Conservation (phyloP, 768 basidiomycete genomes). For the Suillus alpinus region DNA sequence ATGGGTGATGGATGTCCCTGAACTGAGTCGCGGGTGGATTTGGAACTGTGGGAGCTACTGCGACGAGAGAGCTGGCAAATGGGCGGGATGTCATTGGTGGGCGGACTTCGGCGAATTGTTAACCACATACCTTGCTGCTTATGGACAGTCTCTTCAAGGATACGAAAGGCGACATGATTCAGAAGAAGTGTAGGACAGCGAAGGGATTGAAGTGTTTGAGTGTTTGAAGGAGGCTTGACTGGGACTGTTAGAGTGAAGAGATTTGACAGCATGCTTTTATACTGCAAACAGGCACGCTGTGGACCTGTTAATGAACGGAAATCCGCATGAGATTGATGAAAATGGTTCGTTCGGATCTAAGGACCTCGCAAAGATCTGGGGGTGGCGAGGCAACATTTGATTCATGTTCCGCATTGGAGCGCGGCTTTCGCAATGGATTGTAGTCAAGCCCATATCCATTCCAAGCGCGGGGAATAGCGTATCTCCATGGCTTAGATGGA, state of each 20-base stretch:
- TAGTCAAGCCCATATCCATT: slow-evolving; percentile 1
- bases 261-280: slow-evolving; percentile 17
- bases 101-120: not conserved
- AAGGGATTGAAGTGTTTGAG: not conserved
- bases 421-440: not conserved
- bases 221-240: not conserved
- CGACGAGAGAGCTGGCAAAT: not conserved
- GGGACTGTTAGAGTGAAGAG: slow-evolving; percentile 2
- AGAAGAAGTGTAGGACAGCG: not conserved
- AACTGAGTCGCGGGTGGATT: slow-evolving; percentile 14
- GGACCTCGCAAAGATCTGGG: slow-evolving; percentile 8
- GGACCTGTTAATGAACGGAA: not conserved
- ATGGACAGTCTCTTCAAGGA: slow-evolving; percentile 23
- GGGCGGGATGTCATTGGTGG: not conserved
- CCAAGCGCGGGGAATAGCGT: not conserved
- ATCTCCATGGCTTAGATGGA: slow-evolving; percentile 9
- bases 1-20: slow-evolving; percentile 15
- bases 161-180: slow-evolving; percentile 16
- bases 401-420: slow-evolving; percentile 4
- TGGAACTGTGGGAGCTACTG: slow-evolving; percentile 15
- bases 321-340: slow-evolving; percentile 1
- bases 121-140: slow-evolving; percentile 17
- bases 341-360: slow-evolving; percentile 13
- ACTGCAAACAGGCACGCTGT: slow-evolving; percentile 3
- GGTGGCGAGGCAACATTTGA: slow-evolving; percentile 1